Percentiles rank a stretch among this genome's conserved stretches.
Conservation (phyloP, 1,284 basidiomycete genomes). For the Ustilago loliicola region DNA sequence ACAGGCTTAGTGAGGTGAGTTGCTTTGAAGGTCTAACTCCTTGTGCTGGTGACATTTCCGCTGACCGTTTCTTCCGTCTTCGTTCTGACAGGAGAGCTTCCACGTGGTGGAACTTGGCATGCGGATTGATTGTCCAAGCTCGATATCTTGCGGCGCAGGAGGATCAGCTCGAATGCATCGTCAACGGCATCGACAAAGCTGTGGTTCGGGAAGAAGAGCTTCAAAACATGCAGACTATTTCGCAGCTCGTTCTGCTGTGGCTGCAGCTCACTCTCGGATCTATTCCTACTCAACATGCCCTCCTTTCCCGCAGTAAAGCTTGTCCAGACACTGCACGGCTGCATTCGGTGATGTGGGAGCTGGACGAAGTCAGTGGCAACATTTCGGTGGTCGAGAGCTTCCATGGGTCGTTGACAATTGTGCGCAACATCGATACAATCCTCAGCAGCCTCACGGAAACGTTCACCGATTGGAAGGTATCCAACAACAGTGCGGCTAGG, state of each 20-base stretch:
- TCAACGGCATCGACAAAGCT: constrained; percentile 35
- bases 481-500: neutral
- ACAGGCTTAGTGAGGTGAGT: constrained; percentile 31
- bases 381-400: constrained; percentile 10
- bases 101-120: constrained; percentile 27
- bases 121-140: constrained; percentile 10
- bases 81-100: constrained; percentile 23
- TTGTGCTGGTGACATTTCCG: neutral
- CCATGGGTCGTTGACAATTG: neutral
- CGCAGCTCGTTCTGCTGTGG: constrained; percentile 34
- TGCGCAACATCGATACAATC: constrained; percentile 13
- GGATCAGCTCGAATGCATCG: neutral
- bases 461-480: neutral
- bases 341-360: constrained; percentile 14
- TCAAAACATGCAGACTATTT: constrained; percentile 23
- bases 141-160: constrained; percentile 11
- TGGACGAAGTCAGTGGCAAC: constrained; percentile 30
- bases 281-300: neutral
- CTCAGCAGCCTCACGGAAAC: constrained; percentile 15
- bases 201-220: constrained; percentile 32
- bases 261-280: constrained; percentile 17
- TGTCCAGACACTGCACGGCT: neutral
- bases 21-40: neutral
- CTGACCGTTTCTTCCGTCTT: neutral
- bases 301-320: neutral